Conservation (phyloP, 176 grass and related monocot species). For the Musa acuminata region DNA sequence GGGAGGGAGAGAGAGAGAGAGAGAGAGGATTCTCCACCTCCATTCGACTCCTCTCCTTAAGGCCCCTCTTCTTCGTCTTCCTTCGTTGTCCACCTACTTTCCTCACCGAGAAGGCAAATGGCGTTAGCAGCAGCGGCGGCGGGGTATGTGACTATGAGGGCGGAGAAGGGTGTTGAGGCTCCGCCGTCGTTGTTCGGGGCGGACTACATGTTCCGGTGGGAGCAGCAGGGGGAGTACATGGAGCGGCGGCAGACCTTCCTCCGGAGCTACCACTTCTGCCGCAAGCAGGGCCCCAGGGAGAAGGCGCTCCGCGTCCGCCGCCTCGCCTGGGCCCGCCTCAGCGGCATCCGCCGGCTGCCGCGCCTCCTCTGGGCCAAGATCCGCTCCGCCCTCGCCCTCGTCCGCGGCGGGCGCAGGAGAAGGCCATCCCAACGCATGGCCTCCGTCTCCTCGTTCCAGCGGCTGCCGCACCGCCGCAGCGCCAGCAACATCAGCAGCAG, state of each 20-base stretch:
- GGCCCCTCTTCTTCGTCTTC: too few relatives aligned
- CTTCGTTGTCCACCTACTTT: too few relatives aligned
- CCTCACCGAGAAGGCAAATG: neutral
- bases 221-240: slow-evolving; percentile 34
- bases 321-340: slow-evolving; percentile 59
- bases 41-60: too few relatives aligned
- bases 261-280: slow-evolving; percentile 89
- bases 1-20: too few relatives aligned
- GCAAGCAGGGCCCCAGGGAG: slow-evolving; percentile 29
- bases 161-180: neutral
- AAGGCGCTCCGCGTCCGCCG: slow-evolving; percentile 33
- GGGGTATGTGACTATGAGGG: neutral
- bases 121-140: neutral
- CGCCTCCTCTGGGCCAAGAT: slow-evolving; percentile 7
- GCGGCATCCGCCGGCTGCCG: slow-evolving; percentile 30
- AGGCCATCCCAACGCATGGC: neutral
- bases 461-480: neutral
- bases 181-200: slow-evolving; percentile 2
- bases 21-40: too few relatives aligned
- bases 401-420: neutral
- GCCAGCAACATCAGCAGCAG: neutral
- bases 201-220: slow-evolving; percentile 73
- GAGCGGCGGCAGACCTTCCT: slow-evolving; percentile 84
- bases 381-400: neutral
- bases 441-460: slow-evolving; percentile 15